Evolutionary conservation across 1,139 yeast genomes (phyloP), one percentile per base, ranked within the genome.

Genomic region (Kodamaea plutei): DNA sequence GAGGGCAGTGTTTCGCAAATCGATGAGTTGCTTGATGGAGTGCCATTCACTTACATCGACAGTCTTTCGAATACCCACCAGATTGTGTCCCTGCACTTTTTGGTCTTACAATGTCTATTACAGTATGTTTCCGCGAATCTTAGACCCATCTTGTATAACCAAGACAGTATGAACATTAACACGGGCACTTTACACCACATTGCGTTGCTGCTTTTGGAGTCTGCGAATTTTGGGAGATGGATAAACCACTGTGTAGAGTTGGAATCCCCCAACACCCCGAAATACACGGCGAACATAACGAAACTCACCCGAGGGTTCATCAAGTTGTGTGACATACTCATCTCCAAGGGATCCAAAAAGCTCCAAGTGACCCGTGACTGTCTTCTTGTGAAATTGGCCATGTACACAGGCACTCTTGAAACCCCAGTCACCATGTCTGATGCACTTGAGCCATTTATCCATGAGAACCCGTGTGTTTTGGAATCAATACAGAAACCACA

Each of bases 1-100:
- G n/a, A n/a, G n/a, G n/a, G n/a, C n/a, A n/a, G n/a, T n/a, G n/a
- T n/a, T n/a, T n/a, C n/a, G n/a, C n/a, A n/a, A n/a, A n/a, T n/a
- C n/a, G n/a, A n/a, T n/a, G n/a, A n/a, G n/a, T n/a, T 29, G 2
- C 10, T 35, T 6, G 8, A 14, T 6, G 36, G 35, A 4, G 23
- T 38, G 5, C 31, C 29, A 9, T 35, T 21, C 18, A 16, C 15
- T 4, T 20, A 24, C 6, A 8, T 11, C 9, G 29, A 30, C 8
- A 32, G 31, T 14, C 46, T 35, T n/a, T 15, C 45, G 15, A 19
- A 49, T 5, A 33, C 39, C 2, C 60, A 52, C 30, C 35, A 53
- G 12, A 41, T 58, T 5, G 43, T 56, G 20, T 61, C 68, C 8
- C 58, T 46, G 36, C 61, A 61, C 38, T 60, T 62, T 37, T 42